phyloP scores from a whole-genome alignment of 148 eudicot genomes.

The Chenopodium suecicum region DNA sequence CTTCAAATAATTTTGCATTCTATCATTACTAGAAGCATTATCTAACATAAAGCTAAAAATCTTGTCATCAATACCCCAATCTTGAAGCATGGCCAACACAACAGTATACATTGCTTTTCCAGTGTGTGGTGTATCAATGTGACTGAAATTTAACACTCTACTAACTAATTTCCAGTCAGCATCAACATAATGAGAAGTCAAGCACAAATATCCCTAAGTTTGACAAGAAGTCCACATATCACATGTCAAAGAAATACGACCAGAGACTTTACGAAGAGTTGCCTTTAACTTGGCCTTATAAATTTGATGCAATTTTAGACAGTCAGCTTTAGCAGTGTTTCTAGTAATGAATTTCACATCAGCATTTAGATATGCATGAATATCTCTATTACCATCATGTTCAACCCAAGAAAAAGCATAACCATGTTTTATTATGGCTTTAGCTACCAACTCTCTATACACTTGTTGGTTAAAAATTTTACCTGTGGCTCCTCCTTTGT shows the following conservation, averaged over 20 bases:
- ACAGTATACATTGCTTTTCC: constrained; percentile 7
- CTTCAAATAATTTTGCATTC: constrained; percentile 13
- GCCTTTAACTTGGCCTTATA: background rate
- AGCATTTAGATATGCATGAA: background rate
- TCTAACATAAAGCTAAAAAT: constrained; percentile 30
- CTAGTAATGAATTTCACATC: constrained; percentile 5
- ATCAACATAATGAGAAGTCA: constrained; percentile 22
- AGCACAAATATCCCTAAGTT: constrained; percentile 17
- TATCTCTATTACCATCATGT: constrained; percentile 11
- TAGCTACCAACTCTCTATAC: constrained; percentile 12
- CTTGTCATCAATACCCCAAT: constrained; percentile 20
- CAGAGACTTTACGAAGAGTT: constrained; percentile 1
- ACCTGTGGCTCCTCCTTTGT: background rate
- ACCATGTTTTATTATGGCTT: constrained; percentile 11
- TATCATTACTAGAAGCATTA: background rate
- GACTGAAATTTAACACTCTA: constrained; percentile 13
- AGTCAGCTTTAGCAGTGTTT: constrained; percentile 12
- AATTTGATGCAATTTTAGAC: constrained; percentile 5
- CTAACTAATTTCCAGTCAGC: constrained; percentile 2
- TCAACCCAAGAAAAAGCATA: constrained; percentile 17
- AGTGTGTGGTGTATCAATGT: constrained; percentile 23
- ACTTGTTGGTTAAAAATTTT: background rate
- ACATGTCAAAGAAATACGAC: constrained; percentile 22
- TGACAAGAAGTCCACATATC: constrained; percentile 24
- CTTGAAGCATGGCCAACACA: background rate